Evolutionary conservation across 495 filamentous ascomycete species (phyloP), one percentile per base, ranked within the genome.

Genomic region (Penicillium cosmopolitanum): DNA sequence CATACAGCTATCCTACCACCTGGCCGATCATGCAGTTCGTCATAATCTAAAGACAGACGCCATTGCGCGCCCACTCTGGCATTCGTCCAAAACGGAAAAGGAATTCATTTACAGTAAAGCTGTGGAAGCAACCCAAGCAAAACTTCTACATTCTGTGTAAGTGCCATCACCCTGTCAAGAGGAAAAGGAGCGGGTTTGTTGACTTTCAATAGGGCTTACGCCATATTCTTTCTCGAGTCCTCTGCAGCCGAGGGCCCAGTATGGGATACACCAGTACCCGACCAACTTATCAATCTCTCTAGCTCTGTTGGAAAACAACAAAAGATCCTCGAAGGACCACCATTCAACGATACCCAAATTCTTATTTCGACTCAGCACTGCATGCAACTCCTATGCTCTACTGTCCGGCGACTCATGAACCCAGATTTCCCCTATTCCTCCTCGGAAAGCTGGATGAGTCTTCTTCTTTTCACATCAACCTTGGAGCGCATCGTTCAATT

Each of bases 201-300:
- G 46, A 67, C 34, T 31, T 9, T 4, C 4, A 34, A 12, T 46
- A 73, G 70, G 31, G 66, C 68, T 42, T 67, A 71, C 33, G 60
- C 63, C 3, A 61, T 70, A 34, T 70, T 68, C 53, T 73, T 73
- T 47, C 68, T 73, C 3, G 68, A 73, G 53, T 64, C 65, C 5
- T 51, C 33, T 44, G 68, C 68, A 47, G 44, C 48, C 13, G 50
- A 57, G 35, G 52, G 33, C 15, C 34, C 13, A 2, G 18, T 50
- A 18, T 51, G 28, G 1, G 35, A 60, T 31, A 23, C 33, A 15
- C 50, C 60, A 5, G n/a, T 35, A 18, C 50, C 60, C 5, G n/a
- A 46, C 21, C 56, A 55, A 28, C 23, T 34, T 18, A 16, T 21
- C 48, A 46, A 40, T 18, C 19, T 60, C 23, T 50, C 50, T 18